These are phyloP conservation scores for Chrysosporium queenslandicum DNA, from an alignment of 2,329 filamentous ascomycete species.

Conservation along the genomic window DNA sequence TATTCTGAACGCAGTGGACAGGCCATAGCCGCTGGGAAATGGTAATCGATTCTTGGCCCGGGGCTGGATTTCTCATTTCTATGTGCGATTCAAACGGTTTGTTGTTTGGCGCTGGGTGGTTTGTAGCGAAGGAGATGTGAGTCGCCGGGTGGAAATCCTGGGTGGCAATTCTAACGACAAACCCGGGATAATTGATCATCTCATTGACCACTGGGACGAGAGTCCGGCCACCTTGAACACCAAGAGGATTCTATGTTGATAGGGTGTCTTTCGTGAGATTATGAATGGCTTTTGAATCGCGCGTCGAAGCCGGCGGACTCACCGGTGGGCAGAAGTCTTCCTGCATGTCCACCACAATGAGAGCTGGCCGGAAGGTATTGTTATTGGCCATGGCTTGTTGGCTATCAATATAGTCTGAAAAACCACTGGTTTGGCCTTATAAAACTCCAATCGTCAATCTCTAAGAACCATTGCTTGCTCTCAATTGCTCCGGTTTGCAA, in stretches of 20 bases:
- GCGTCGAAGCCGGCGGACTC: conserved; percentile 30
- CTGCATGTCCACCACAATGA: conserved; percentile 77
- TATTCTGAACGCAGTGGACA: conserved; percentile 71
- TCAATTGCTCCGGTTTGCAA: too few species aligned
- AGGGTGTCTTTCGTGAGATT: background rate
- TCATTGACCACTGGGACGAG: conserved; percentile 63
- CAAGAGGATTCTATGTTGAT: conserved; percentile 59
- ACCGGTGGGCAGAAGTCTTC: conserved; percentile 92
- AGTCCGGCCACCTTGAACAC: conserved; percentile 62
- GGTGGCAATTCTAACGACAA: conserved; percentile 69
- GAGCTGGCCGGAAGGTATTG: conserved; percentile 41
- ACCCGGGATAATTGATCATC: conserved; percentile 58
- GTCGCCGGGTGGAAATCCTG: conserved; percentile 77
- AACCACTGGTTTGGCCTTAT: too few species aligned
- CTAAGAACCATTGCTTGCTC: too few species aligned
- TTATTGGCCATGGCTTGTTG: background rate
- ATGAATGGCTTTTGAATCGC: background rate
- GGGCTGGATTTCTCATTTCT: conserved; percentile 45
- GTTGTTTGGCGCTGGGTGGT: conserved; percentile 56
- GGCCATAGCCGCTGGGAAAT: conserved; percentile 74
- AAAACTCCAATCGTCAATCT: too few species aligned
- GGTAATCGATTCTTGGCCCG: conserved; percentile 47
- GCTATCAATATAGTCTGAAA: too few species aligned
- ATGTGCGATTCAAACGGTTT: conserved; percentile 56
- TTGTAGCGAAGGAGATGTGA: conserved; percentile 82